A percentile compares a stretch with the other conserved stretches of the same genome.
These are phyloP conservation scores for Oryza australiensis DNA, from an alignment of 176 grass and related monocot species.

Conservation along the genomic window DNA sequence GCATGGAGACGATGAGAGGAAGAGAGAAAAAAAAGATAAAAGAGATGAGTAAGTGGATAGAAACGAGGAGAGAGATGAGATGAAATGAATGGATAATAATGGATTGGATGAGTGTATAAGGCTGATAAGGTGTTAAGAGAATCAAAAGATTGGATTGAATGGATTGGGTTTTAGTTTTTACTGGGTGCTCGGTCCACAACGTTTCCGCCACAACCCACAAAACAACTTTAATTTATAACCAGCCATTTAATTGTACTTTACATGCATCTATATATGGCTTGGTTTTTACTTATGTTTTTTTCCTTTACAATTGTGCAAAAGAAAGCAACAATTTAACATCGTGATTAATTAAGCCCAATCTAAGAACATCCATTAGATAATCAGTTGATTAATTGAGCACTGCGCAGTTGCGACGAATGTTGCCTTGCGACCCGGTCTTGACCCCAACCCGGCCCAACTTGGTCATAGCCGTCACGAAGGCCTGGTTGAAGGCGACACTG, in stretches of 20 bases:
- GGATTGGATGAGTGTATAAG: too few relatives aligned
- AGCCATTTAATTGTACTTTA: neutral
- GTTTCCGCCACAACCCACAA: too few relatives aligned
- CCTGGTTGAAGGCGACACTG: slow-evolving; percentile 38
- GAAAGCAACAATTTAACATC: neutral
- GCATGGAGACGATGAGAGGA: too few relatives aligned
- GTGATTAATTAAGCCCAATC: neutral
- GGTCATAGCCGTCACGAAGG: slow-evolving; percentile 51
- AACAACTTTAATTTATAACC: too few relatives aligned
- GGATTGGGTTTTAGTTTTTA: too few relatives aligned
- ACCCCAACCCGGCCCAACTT: slow-evolving; percentile 70
- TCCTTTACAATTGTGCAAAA: neutral
- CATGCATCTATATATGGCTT: neutral
- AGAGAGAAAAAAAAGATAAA: too few relatives aligned
- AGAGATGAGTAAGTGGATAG: too few relatives aligned
- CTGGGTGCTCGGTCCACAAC: too few relatives aligned
- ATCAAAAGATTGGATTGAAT: too few relatives aligned
- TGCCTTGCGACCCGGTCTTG: slow-evolving; percentile 56
- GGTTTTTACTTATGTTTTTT: neutral
- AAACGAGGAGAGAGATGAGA: too few relatives aligned
- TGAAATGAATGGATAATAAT: too few relatives aligned
- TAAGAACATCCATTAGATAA: neutral
- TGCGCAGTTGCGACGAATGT: slow-evolving; percentile 64
- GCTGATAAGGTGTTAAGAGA: too few relatives aligned
- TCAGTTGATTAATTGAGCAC: slow-evolving; percentile 36